Conservation (phyloP, 1,284 basidiomycete species). For the Butyriboletus regius region DNA sequence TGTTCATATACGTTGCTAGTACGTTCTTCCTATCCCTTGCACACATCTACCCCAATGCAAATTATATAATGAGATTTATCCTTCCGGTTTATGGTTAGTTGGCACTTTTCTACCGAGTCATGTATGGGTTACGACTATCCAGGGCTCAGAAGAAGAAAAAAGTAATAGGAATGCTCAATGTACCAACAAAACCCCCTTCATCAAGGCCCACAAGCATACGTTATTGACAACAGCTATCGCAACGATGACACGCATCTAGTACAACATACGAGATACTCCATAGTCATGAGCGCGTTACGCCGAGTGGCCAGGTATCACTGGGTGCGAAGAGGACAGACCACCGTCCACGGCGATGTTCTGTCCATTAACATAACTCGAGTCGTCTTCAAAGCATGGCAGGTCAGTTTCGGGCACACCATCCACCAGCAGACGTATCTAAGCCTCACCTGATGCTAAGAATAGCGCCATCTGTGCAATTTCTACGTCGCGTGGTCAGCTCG, state of each 20-base stretch:
- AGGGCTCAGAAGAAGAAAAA: too few species aligned
- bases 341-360: constrained; percentile 84
- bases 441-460: constrained; percentile 79
- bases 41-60: too few species aligned
- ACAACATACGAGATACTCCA: not conserved
- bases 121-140: too few species aligned
- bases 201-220: not conserved
- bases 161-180: too few species aligned
- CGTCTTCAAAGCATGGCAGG: constrained; percentile 46
- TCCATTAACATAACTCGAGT: constrained; percentile 88
- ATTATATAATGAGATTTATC: too few species aligned
- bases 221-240: not conserved
- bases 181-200: too few species aligned
- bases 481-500: constrained; percentile 29
- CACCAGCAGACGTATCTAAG: not conserved
- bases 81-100: too few species aligned
- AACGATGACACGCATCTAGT: not conserved
- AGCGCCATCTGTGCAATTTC: constrained; percentile 79
- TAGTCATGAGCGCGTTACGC: constrained; percentile 14
- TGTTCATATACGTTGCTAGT: not conserved
- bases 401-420: constrained; percentile 9
- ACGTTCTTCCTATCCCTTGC: not conserved
- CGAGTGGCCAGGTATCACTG: constrained; percentile 36
- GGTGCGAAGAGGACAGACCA: constrained; percentile 63
- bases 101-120: too few species aligned